Evolutionary conservation across 805 yeast genomes (phyloP).

Genomic region (Kodamaea sagamina): DNA sequence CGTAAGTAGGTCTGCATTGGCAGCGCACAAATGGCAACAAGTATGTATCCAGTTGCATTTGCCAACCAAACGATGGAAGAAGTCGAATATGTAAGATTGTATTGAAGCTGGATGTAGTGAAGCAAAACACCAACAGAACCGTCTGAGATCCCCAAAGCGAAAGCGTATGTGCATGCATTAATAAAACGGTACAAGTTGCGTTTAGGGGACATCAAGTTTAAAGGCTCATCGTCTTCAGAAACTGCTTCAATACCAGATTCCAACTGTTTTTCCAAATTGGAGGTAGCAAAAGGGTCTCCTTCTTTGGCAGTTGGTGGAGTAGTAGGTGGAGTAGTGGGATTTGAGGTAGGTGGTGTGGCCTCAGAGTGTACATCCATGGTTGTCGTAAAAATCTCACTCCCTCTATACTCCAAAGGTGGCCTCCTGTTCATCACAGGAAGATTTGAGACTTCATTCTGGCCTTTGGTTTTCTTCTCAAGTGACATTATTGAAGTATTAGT

Average conservation of each 20-base stretch:
- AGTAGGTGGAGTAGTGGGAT: slow-evolving; percentile 1
- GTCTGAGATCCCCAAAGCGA: slow-evolving; percentile 21
- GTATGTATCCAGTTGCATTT: slow-evolving; percentile 22
- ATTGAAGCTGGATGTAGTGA: slow-evolving; percentile 23
- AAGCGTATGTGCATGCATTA: slow-evolving; percentile 21
- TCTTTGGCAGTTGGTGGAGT: not conserved
- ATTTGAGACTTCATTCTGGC: not conserved
- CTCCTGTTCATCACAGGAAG: slow-evolving; percentile 8
- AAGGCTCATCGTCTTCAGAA: not conserved
- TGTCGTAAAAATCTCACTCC: slow-evolving; percentile 10
- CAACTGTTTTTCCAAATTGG: not conserved
- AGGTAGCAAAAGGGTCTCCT: not conserved
- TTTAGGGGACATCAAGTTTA: slow-evolving; percentile 21
- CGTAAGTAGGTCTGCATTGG: slow-evolving; percentile 21
- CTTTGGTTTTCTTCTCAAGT: slow-evolving; percentile 2
- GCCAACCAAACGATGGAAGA: slow-evolving; percentile 26
- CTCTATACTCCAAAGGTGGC: slow-evolving; percentile 10
- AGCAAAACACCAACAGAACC: slow-evolving; percentile 27
- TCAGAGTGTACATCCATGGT: slow-evolving; percentile 5
- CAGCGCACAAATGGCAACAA: slow-evolving; percentile 20
- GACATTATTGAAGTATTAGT: not conserved
- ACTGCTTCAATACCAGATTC: not conserved
- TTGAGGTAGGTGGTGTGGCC: not conserved
- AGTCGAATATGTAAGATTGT: slow-evolving; percentile 20
- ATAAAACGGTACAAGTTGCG: slow-evolving; percentile 19